A percentile compares a stretch with the other conserved stretches of the same genome.
Evolutionary conservation across 2,329 filamentous ascomycete genomes (phyloP).

Genomic region (Sclerotinia trifoliorum): DNA sequence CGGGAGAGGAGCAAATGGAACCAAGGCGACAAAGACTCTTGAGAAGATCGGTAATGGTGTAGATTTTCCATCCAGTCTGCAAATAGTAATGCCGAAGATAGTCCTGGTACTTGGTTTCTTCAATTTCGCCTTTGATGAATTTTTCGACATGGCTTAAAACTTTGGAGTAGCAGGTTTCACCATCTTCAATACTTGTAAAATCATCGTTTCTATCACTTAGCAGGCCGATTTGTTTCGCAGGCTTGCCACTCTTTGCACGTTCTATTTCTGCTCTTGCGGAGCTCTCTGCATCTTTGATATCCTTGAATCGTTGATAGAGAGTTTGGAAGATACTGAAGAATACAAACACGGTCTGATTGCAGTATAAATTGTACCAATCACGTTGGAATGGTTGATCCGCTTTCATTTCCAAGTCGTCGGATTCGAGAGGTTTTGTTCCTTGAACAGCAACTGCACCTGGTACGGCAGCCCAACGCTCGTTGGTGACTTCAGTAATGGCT

Average conservation of each 20-base stretch:
- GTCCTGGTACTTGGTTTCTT: conserved; percentile 83
- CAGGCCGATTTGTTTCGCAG: conserved; percentile 80
- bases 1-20: conserved; percentile 77
- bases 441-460: conserved; percentile 55
- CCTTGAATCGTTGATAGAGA: conserved; percentile 80
- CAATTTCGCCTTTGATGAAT: conserved; percentile 76
- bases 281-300: conserved; percentile 76
- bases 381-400: conserved; percentile 79
- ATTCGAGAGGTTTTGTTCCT: conserved; percentile 52
- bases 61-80: conserved; percentile 86
- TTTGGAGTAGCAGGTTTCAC: conserved; percentile 75
- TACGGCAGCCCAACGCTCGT: conserved; percentile 64
- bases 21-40: conserved; percentile 78
- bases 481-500: conserved; percentile 59
- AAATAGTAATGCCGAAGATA: conserved; percentile 89
- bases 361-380: conserved; percentile 83
- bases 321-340: conserved; percentile 93
- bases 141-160: conserved; percentile 84
- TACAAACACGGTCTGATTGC: conserved; percentile 86
- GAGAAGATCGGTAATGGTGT: conserved; percentile 87
- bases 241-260: conserved; percentile 71
- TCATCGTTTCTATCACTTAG: conserved; percentile 82
- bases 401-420: conserved; percentile 63
- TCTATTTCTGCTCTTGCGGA: conserved; percentile 72
- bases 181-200: conserved; percentile 56